A percentile compares a stretch with the other conserved stretches of the same genome.
phyloP scores from a whole-genome alignment of 371 early-diverging fungal species.

The Entomophthora muscae region DNA sequence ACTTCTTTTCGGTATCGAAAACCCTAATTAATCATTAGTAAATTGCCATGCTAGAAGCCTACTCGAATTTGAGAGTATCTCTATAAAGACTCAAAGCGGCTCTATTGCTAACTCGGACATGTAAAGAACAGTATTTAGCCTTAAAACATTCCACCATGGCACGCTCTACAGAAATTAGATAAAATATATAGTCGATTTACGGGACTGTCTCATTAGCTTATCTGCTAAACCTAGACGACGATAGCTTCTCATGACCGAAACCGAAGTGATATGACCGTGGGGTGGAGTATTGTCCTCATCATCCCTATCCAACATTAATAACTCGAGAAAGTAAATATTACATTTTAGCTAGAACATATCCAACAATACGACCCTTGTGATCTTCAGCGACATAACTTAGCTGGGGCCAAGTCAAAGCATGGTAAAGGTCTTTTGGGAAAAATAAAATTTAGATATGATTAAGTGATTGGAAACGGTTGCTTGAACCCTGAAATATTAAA shows the following conservation, averaged over 20 bases:
- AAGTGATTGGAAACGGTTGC: too few relatives aligned
- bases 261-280: conserved; percentile 91
- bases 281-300: conserved; percentile 55
- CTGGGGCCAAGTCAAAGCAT: conserved; percentile 90
- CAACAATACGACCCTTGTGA: conserved; percentile 76
- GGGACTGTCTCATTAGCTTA: conserved; percentile 84
- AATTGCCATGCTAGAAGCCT: conserved; percentile 13
- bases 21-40: conserved; percentile 29
- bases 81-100: conserved; percentile 85
- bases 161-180: conserved; percentile 22
- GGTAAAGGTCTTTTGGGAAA: conserved; percentile 84
- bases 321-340: conserved; percentile 17
- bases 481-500: too few relatives aligned
- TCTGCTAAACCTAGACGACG: conserved; percentile 89
- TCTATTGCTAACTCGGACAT: conserved; percentile 85
- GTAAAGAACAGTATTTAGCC: conserved; percentile 77
- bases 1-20: conserved; percentile 78
- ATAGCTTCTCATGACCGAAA: conserved; percentile 89
- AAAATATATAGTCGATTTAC: conserved; percentile 17
- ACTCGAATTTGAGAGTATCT: conserved; percentile 80
- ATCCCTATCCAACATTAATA: conserved; percentile 36
- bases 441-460: background rate
- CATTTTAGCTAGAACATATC: conserved; percentile 96
- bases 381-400: conserved; percentile 90
- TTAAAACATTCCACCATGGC: conserved; percentile 80